Evolutionary conservation across 257 asterid species (phyloP).

Genomic region (Scutellaria minor): DNA sequence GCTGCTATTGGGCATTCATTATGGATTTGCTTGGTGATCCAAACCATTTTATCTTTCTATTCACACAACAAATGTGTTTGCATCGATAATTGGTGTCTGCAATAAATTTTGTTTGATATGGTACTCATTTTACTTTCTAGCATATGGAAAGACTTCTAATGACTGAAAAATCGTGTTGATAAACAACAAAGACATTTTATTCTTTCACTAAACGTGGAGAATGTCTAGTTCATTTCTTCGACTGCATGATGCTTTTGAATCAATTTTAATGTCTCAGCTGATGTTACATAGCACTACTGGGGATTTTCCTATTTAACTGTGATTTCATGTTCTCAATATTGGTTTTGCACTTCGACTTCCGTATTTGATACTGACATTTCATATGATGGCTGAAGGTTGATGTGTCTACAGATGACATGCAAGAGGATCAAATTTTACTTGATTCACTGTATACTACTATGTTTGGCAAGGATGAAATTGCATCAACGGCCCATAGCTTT

Average conservation of each 20-base stretch:
- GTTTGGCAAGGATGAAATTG: slow-evolving; percentile 56
- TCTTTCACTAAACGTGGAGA: too few species aligned
- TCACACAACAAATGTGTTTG: background rate
- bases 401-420: slow-evolving; percentile 43
- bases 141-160: background rate
- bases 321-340: slow-evolving; percentile 10
- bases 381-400: slow-evolving; percentile 56
- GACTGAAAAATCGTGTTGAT: background rate
- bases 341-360: background rate
- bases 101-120: background rate
- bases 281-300: background rate
- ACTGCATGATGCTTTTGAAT: slow-evolving; percentile 11
- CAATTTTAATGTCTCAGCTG: background rate
- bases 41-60: background rate
- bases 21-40: slow-evolving; percentile 3
- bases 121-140: background rate
- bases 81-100: background rate
- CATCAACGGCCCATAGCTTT: slow-evolving; percentile 60
- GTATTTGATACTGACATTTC: slow-evolving; percentile 24
- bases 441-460: slow-evolving; percentile 57
- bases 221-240: background rate
- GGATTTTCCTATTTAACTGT: slow-evolving; percentile 9
- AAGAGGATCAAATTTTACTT: slow-evolving; percentile 57
- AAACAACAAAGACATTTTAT: too few species aligned
- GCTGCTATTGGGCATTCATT: background rate